These are phyloP conservation scores for Arthrinium phaeospermum DNA, from an alignment of 2,329 filamentous ascomycete species.

Conservation along the genomic window DNA sequence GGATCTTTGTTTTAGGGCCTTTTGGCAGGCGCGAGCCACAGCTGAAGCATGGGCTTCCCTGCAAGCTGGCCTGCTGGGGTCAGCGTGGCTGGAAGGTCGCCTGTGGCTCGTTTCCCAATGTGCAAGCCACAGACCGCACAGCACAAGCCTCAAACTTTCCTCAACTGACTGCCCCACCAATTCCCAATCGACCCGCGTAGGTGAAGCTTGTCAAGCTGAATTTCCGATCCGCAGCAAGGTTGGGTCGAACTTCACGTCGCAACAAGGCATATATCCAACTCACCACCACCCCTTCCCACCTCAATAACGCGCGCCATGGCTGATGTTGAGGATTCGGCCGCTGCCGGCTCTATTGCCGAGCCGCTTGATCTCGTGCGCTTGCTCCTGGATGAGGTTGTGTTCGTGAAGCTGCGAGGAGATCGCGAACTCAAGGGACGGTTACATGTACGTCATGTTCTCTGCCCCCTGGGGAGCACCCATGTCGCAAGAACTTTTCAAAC, in stretches of 20 bases:
- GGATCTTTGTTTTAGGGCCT: not conserved
- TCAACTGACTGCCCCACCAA: not conserved
- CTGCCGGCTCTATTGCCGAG: conserved; percentile 81
- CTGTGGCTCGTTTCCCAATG: not conserved
- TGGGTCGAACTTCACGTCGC: conserved; percentile 1
- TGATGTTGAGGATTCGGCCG: conserved; percentile 76
- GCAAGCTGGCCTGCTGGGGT: not conserved
- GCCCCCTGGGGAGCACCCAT: not conserved
- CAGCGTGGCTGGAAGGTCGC: not conserved
- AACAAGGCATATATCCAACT: conserved; percentile 4
- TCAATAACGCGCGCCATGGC: conserved; percentile 65
- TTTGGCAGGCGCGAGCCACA: not conserved
- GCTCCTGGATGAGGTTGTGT: conserved; percentile 92
- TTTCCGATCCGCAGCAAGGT: conserved; percentile 3
- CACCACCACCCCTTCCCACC: not conserved
- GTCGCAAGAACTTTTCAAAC: too few species aligned
- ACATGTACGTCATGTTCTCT: conserved; percentile 68
- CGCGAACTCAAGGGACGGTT: conserved; percentile 93
- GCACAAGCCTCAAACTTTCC: not conserved
- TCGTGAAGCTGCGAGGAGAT: conserved; percentile 95
- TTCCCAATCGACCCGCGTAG: not conserved
- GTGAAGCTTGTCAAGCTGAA: conserved; percentile 18
- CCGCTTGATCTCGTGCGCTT: conserved; percentile 95
- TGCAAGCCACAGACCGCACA: not conserved
- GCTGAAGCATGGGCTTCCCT: not conserved